Base-by-base conservation (phyloP, 345 rosid genomes). In the Lepidium aucheri region DNA sequence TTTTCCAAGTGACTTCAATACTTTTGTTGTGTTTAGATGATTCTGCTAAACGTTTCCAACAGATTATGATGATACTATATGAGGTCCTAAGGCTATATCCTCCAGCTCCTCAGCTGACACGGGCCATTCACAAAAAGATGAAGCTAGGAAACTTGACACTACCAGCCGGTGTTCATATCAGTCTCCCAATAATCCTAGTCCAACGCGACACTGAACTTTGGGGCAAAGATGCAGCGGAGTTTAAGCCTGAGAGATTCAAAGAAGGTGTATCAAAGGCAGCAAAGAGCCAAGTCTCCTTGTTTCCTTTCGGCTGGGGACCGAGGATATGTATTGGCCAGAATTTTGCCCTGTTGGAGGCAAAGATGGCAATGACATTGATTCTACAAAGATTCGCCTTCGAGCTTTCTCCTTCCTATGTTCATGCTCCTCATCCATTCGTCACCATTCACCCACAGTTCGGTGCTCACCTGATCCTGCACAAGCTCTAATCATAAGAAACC, bases 281-380 rank as follows among this genome's bases (percentile, higher is more conserved):
- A 2, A 82, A 77, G 38, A 79, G 63, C 54, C 82, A 78, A 9
- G 63, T 65, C 41, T 60, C 77, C 0, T 83, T 72, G 60, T 57
- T 84, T 3, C 79, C 84, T 86, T 9, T 77, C 71, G 0, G 22
- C 1, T 60, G 78, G 80, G 87, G 96, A 39, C 87, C 87, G 1
- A 69, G 86, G 73, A 70, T 36, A 15, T 88, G 90, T 61, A 55
- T 83, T 0, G 86, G 92, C 2, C 85, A 80, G 71, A 83, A 71
- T 51, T 88, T 84, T 38, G 85, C 91, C 0, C 4, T 82, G 70
- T 7, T 84, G 2, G 88, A 82, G 77, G 84, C 82, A 8, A 89
- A 83, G 50, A 9, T 73, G 52, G 83, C 75, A 0, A 6, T 88
- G 6, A 59, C 81, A 0, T 66, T 83, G 79, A 73, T 85, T 14